phyloP scores from a whole-genome alignment of 2,329 filamentous ascomycete species.

The Ceratocystiopsis minuta region DNA sequence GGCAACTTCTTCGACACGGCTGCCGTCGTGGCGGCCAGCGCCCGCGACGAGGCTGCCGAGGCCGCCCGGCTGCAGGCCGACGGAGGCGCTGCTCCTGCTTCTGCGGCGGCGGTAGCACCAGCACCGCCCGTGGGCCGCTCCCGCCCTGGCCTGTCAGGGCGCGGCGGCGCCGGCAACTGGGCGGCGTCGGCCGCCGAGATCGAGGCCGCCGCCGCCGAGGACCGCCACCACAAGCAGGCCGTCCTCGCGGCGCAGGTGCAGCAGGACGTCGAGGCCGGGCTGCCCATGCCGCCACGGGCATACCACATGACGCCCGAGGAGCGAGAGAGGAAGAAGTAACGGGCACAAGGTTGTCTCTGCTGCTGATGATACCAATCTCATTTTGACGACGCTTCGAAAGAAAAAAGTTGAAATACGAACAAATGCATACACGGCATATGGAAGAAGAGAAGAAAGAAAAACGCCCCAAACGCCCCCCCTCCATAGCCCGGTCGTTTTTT shows the following conservation, averaged over 20 bases:
- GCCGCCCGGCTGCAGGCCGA: slow-evolving; percentile 12
- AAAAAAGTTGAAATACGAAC: too few species aligned
- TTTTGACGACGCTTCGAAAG: too few species aligned
- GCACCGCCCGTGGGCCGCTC: slow-evolving; percentile 3
- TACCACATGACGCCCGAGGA: slow-evolving; percentile 15
- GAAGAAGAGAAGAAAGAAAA: not conserved
- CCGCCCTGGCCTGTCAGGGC: slow-evolving; percentile 19
- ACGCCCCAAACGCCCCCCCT: too few species aligned
- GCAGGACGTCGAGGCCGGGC: slow-evolving; percentile 28
- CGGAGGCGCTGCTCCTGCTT: not conserved
- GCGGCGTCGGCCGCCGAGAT: slow-evolving; percentile 11
- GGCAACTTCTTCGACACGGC: slow-evolving; percentile 36
- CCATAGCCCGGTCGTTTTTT: not conserved
- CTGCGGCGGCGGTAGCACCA: not conserved
- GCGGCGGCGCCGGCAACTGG: slow-evolving; percentile 43
- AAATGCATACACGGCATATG: too few species aligned
- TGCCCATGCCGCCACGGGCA: slow-evolving; percentile 27
- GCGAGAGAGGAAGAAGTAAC: slow-evolving; percentile 4
- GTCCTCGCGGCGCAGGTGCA: slow-evolving; percentile 24
- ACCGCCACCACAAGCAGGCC: slow-evolving; percentile 16
- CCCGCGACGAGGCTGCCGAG: slow-evolving; percentile 18
- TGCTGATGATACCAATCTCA: not conserved
- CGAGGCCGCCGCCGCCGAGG: slow-evolving; percentile 13
- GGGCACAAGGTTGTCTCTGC: too few species aligned
- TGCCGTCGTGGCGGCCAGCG: slow-evolving; percentile 15